Evolutionary conservation across 202 grass and related monocot species (phyloP).

Genomic region (Musa balbisiana): DNA sequence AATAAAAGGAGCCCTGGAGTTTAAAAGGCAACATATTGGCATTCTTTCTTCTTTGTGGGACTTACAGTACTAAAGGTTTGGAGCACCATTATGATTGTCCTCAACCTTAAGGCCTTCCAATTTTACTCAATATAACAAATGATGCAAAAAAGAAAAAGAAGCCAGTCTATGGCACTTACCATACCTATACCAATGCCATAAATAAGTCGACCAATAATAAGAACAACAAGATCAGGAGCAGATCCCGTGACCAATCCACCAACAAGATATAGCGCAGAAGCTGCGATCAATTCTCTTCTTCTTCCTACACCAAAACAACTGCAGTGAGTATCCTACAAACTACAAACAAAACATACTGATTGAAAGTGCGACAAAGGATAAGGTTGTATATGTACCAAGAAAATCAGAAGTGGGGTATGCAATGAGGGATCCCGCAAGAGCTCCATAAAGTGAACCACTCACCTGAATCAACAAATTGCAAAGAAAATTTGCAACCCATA

Average conservation of each 20-base stretch:
- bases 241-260: constrained; percentile 67
- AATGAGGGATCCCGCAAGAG: constrained; percentile 68
- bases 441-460: constrained; percentile 91
- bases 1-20: no score
- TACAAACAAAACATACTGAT: not conserved
- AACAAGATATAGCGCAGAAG: constrained; percentile 57
- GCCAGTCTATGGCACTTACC: constrained; percentile 38
- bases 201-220: constrained; percentile 70
- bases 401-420: constrained; percentile 67
- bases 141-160: not conserved
- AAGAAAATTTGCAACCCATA: not conserved
- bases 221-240: constrained; percentile 52
- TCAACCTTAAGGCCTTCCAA: no score
- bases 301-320: constrained; percentile 54
- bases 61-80: no score
- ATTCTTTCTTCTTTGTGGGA: no score
- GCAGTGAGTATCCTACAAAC: not conserved
- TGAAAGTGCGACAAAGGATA: not conserved
- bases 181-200: constrained; percentile 77
- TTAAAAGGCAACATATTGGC: no score
- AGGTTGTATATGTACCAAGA: constrained; percentile 41
- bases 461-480: constrained; percentile 42
- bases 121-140: not conserved
- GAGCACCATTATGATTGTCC: no score
- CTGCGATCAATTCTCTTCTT: constrained; percentile 67